Conservation (phyloP, 2,329 filamentous ascomycete genomes). For the Aspergillus costaricaensis region DNA sequence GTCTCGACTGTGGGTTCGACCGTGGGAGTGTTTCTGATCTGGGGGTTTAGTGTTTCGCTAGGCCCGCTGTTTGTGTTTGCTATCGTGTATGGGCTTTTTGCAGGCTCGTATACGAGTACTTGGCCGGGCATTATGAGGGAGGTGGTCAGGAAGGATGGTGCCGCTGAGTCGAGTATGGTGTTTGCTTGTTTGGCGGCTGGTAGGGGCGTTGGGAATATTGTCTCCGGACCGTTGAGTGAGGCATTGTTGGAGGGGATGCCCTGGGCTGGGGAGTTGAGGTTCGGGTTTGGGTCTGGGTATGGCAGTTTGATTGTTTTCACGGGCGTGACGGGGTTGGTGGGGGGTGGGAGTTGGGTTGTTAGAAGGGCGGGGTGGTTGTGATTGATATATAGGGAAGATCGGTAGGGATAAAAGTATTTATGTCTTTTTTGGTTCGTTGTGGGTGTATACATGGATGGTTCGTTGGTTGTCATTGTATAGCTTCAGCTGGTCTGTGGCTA, state of each 20-base stretch:
- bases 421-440: no score
- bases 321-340: constrained; percentile 17
- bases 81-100: constrained; percentile 51
- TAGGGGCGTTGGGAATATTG: constrained; percentile 54
- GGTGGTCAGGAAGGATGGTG: constrained; percentile 38
- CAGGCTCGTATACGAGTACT: constrained; percentile 44
- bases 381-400: background rate
- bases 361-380: background rate
- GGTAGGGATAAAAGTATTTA: background rate
- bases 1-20: constrained; percentile 45
- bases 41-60: constrained; percentile 50
- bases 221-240: constrained; percentile 55
- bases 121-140: constrained; percentile 51
- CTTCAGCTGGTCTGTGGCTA: no score
- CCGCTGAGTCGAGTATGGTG: constrained; percentile 51
- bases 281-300: constrained; percentile 32
- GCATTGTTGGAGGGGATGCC: constrained; percentile 29
- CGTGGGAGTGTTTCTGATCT: constrained; percentile 48
- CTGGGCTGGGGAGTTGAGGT: constrained; percentile 22
- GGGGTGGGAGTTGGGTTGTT: background rate
- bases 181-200: constrained; percentile 53
- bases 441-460: no score
- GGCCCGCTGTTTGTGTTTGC: constrained; percentile 45
- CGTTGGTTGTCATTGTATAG: no score
- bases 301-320: constrained; percentile 34